Conservation (phyloP, 768 basidiomycete genomes). For the Amanita phalloides region DNA sequence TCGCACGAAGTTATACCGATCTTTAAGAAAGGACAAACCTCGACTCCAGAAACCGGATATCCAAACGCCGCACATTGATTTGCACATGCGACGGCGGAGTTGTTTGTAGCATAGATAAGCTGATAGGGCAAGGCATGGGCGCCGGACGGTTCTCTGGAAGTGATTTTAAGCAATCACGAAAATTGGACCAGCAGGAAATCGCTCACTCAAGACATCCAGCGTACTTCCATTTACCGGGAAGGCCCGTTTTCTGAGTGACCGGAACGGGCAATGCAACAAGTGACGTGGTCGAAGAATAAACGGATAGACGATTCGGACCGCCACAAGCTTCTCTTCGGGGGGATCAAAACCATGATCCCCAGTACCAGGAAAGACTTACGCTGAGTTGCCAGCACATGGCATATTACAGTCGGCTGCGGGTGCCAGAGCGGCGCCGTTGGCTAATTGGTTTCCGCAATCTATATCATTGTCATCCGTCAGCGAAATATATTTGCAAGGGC, state of each 20-base stretch:
- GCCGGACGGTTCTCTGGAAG: conserved; percentile 35
- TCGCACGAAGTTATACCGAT: background rate
- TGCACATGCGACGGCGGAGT: conserved; percentile 54
- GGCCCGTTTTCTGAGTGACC: conserved; percentile 34
- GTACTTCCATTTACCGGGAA: conserved; percentile 58
- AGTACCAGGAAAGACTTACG: conserved; percentile 23
- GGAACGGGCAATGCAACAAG: conserved; percentile 54
- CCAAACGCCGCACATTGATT: conserved; percentile 62
- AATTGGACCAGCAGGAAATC: background rate
- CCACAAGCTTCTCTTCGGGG: conserved; percentile 56
- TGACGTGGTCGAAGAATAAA: conserved; percentile 44
- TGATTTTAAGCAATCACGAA: background rate
- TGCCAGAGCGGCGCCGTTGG: conserved; percentile 45
- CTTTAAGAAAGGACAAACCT: conserved; percentile 17
- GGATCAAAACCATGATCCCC: background rate
- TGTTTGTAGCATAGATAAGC: conserved; percentile 47
- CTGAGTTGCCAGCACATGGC: conserved; percentile 59
- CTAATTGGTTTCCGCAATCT: conserved; percentile 66
- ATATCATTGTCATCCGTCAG: background rate
- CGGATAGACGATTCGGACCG: conserved; percentile 60
- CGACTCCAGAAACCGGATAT: conserved; percentile 60
- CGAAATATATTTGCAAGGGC: background rate
- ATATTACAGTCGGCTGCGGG: conserved; percentile 51
- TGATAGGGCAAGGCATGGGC: conserved; percentile 49
- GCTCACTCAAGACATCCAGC: conserved; percentile 57